Evolutionary conservation across 1,139 yeast genomes (phyloP).

Genomic region (Taphrina flavorubra): DNA sequence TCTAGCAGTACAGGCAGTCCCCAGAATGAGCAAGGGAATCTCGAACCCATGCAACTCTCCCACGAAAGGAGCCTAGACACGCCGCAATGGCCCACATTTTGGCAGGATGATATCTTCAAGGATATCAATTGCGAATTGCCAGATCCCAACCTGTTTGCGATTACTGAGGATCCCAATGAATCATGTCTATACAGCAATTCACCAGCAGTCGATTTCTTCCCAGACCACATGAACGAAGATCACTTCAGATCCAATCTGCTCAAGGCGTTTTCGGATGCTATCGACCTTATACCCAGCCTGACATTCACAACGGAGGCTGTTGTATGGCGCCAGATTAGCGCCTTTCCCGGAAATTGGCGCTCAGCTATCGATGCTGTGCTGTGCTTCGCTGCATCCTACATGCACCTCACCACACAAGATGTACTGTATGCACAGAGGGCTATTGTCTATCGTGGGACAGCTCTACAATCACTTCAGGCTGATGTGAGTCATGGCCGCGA

Average conservation of each 20-base stretch:
- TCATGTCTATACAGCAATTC: background rate
- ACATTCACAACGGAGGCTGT: constrained; percentile 18
- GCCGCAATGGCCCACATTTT: background rate
- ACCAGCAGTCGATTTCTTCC: background rate
- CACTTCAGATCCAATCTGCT: background rate
- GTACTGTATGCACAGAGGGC: constrained; percentile 12
- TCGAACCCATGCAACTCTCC: background rate
- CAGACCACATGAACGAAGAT: background rate
- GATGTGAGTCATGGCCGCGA: constrained; percentile 13
- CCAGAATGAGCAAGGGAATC: background rate
- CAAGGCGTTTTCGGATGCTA: constrained; percentile 15
- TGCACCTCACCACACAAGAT: constrained; percentile 25
- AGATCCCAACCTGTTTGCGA: background rate
- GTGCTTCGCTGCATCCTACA: constrained; percentile 25
- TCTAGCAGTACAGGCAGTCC: constrained; percentile 14
- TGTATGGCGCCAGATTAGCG: constrained; percentile 14
- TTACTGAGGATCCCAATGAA: background rate
- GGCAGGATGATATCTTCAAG: background rate
- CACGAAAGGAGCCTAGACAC: background rate
- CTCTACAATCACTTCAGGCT: constrained; percentile 27
- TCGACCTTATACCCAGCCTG: constrained; percentile 9
- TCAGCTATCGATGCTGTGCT: constrained; percentile 20
- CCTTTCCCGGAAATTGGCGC: constrained; percentile 4
- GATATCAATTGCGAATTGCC: background rate
- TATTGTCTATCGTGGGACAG: constrained; percentile 24